These are phyloP conservation scores for Geosmithia morbida DNA, from an alignment of 2,329 filamentous ascomycete species.

Conservation along the genomic window DNA sequence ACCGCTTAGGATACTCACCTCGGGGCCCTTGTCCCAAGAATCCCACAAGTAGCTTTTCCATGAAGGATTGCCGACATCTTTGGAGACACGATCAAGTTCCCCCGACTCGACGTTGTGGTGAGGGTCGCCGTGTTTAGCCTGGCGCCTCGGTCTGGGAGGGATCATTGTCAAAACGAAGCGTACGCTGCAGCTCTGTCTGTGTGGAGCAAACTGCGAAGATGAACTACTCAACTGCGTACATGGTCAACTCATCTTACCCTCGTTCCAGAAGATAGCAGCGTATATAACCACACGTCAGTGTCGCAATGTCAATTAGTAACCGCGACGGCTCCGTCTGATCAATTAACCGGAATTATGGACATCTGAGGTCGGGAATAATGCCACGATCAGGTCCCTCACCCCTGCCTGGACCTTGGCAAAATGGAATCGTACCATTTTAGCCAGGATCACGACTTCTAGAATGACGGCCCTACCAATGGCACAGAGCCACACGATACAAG, in stretches of 20 bases:
- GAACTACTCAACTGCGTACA: neutral
- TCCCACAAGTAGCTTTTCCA: constrained; percentile 1
- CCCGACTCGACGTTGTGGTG: neutral
- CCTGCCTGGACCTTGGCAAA: neutral
- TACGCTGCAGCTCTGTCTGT: neutral
- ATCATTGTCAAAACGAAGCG: neutral
- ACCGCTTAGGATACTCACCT: neutral
- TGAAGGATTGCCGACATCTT: neutral
- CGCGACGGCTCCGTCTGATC: no score
- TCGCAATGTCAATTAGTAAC: neutral
- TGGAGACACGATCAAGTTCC: neutral
- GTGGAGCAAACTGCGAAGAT: neutral
- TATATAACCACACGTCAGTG: neutral
- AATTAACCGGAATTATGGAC: neutral
- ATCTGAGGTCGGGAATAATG: neutral
- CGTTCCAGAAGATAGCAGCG: neutral
- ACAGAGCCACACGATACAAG: no score
- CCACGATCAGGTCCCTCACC: neutral
- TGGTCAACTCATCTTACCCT: neutral
- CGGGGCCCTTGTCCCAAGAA: constrained; percentile 1
- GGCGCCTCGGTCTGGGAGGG: neutral
- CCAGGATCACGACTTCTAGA: neutral
- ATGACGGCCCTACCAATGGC: neutral
- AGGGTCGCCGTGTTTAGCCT: neutral
- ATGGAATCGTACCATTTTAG: neutral